These are phyloP conservation scores for Nigrospora oryzae DNA, from an alignment of 2,329 filamentous ascomycete genomes.

Conservation along the genomic window DNA sequence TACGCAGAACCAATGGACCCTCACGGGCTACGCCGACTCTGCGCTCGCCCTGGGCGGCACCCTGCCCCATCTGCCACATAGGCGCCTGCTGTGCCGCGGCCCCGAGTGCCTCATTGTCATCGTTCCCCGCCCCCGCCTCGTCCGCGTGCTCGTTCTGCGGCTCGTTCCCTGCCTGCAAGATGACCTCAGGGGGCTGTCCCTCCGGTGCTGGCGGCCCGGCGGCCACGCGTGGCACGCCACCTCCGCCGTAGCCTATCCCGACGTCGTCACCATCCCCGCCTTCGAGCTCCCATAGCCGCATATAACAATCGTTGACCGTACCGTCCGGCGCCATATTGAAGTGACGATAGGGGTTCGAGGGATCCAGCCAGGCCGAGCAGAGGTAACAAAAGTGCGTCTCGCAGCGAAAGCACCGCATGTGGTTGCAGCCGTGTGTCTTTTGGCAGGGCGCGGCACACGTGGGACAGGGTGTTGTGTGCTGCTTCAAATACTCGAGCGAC, in stretches of 20 bases:
- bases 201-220: conserved; percentile 11
- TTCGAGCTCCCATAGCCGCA: conserved; percentile 84
- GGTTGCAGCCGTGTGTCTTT: conserved; percentile 91
- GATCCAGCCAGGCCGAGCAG: conserved; percentile 78
- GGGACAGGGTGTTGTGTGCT: conserved; percentile 81
- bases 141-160: conserved; percentile 1
- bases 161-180: conserved; percentile 5
- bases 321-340: conserved; percentile 61
- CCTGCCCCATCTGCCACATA: conserved; percentile 3
- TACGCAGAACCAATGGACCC: conserved; percentile 47
- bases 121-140: conserved; percentile 23
- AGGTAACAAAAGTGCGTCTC: conserved; percentile 92
- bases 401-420: conserved; percentile 91
- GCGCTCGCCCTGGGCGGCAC: conserved; percentile 7
- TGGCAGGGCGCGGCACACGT: conserved; percentile 79
- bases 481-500: conserved; percentile 72
- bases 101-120: conserved; percentile 17
- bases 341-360: conserved; percentile 76
- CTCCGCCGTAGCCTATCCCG: conserved; percentile 34
- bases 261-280: conserved; percentile 61
- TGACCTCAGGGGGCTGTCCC: conserved; percentile 12
- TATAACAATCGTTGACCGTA: conserved; percentile 60
- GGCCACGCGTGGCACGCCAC: conserved; percentile 12
- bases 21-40: conserved; percentile 37
- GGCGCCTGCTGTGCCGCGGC: conserved; percentile 12